Evolutionary conservation across 2,329 filamentous ascomycete genomes (phyloP).

Genomic region (Colletotrichum sp.): DNA sequence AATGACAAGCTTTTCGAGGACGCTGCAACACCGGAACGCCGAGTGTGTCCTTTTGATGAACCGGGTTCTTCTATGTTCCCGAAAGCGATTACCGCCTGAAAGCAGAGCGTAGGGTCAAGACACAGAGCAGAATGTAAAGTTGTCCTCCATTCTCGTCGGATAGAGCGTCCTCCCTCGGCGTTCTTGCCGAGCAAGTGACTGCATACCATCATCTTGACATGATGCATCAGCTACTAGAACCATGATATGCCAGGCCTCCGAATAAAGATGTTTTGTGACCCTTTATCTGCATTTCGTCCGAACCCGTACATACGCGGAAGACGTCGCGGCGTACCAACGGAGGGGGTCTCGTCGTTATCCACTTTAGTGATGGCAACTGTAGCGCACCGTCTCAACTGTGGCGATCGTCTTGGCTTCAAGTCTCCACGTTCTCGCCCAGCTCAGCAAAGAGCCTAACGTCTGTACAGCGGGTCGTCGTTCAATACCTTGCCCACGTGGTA

Average conservation of each 20-base stretch:
- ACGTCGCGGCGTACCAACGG: neutral
- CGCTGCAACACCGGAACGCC: neutral
- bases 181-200: neutral
- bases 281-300: neutral
- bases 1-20: neutral
- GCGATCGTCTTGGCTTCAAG: neutral
- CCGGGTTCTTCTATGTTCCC: neutral
- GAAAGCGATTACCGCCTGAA: neutral
- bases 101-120: neutral
- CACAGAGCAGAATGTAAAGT: neutral
- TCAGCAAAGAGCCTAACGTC: neutral
- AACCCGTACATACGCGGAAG: neutral
- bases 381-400: neutral
- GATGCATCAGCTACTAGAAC: neutral
- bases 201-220: neutral
- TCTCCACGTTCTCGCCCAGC: neutral
- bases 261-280: neutral
- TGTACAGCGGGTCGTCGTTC: neutral
- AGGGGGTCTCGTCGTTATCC: neutral
- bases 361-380: neutral
- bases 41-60: neutral
- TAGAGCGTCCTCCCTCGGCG: neutral
- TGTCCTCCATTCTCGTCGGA: neutral
- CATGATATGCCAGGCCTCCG: neutral
- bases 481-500: neutral